phyloP scores from a whole-genome alignment of 2,329 filamentous ascomycete species.

The Aspergillus puulaauensis region DNA sequence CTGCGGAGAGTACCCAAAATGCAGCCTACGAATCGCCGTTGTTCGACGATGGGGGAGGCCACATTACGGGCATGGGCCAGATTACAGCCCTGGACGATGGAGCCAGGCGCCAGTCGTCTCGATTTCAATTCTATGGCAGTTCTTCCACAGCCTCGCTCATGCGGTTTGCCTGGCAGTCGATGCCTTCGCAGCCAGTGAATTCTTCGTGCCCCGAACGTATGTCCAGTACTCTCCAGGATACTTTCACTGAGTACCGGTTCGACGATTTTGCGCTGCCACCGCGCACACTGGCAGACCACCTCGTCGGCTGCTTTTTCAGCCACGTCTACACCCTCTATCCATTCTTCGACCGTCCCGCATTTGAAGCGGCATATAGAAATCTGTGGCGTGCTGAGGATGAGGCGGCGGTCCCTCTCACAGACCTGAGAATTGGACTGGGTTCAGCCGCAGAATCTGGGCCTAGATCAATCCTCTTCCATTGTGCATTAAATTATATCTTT shows the following conservation, averaged over 20 bases:
- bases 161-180: slow-evolving; percentile 5
- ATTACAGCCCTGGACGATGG: neutral
- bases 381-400: slow-evolving; percentile 35
- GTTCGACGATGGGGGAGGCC: neutral
- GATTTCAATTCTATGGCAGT: slow-evolving; percentile 6
- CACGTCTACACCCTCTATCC: slow-evolving; percentile 46
- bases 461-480: slow-evolving; percentile 42
- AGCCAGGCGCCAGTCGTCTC: neutral
- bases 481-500: slow-evolving; percentile 46
- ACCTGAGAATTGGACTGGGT: slow-evolving; percentile 37
- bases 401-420: slow-evolving; percentile 16
- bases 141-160: slow-evolving; percentile 8
- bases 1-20: too few relatives aligned
- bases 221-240: neutral
- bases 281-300: slow-evolving; percentile 42
- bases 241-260: slow-evolving; percentile 18
- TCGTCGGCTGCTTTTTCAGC: slow-evolving; percentile 42
- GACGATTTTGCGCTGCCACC: slow-evolving; percentile 42
- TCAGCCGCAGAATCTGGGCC: slow-evolving; percentile 30
- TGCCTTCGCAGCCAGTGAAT: neutral
- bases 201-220: neutral
- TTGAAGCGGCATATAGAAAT: slow-evolving; percentile 41
- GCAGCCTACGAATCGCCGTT: neutral
- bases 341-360: slow-evolving; percentile 44
- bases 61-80: slow-evolving; percentile 6